These are phyloP conservation scores for Pythium insidiosum DNA, from an alignment of 352 stramenopile genomes.

Conservation along the genomic window DNA sequence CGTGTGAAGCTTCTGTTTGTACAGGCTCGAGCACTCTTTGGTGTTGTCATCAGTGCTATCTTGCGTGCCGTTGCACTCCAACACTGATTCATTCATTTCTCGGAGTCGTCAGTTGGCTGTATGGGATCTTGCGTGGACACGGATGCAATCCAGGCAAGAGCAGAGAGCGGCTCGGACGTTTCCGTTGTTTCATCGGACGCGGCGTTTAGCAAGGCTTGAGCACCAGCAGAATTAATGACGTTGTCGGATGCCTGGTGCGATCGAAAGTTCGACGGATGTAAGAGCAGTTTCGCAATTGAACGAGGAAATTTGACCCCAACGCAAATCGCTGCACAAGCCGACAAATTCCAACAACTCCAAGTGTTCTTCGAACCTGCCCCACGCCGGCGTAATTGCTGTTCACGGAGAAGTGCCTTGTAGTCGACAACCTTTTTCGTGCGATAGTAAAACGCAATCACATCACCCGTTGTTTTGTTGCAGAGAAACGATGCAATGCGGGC, in stretches of 20 bases:
- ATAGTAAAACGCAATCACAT: slow-evolving; percentile 98
- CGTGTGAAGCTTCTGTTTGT: slow-evolving; percentile 40
- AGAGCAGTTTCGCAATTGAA: slow-evolving; percentile 48
- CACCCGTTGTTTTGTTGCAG: slow-evolving; percentile 93
- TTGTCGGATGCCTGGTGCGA: slow-evolving; percentile 84
- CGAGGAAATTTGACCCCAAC: slow-evolving; percentile 78
- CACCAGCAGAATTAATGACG: slow-evolving; percentile 70
- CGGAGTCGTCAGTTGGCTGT: not conserved
- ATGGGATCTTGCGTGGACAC: too few relatives aligned
- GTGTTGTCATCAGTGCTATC: slow-evolving; percentile 5
- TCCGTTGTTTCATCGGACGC: not conserved
- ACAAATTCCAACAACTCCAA: slow-evolving; percentile 86
- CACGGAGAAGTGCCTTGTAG: slow-evolving; percentile 92
- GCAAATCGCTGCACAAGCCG: slow-evolving; percentile 70
- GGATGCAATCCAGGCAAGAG: slow-evolving; percentile 16
- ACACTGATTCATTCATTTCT: not conserved
- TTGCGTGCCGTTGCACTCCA: too few relatives aligned
- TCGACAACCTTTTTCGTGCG: slow-evolving; percentile 96
- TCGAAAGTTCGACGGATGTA: slow-evolving; percentile 78
- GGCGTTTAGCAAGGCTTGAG: slow-evolving; percentile 7
- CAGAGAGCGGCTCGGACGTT: too few relatives aligned
- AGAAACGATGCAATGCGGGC: slow-evolving; percentile 92
- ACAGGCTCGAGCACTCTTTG: slow-evolving; percentile 28
- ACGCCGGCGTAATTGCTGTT: slow-evolving; percentile 80
- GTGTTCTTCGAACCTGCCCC: slow-evolving; percentile 84